phyloP scores from a whole-genome alignment of 2,329 filamentous ascomycete genomes.

The Ophiostoma triangulosporum region DNA sequence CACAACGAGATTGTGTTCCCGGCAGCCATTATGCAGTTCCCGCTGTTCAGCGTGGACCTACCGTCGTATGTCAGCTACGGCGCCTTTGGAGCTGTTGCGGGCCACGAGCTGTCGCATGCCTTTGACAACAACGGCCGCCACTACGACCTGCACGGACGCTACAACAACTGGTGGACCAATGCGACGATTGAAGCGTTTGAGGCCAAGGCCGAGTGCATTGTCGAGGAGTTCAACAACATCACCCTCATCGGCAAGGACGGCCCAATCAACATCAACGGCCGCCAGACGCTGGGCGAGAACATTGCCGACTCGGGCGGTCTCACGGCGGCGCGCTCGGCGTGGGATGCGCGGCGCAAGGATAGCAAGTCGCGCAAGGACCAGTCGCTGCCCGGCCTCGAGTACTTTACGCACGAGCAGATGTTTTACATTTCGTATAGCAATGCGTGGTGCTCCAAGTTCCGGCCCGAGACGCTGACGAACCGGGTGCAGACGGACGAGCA shows the following conservation, averaged over 20 bases:
- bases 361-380: constrained; percentile 12
- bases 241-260: constrained; percentile 42
- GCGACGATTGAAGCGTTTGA: constrained; percentile 44
- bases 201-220: constrained; percentile 48
- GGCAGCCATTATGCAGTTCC: constrained; percentile 56
- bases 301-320: constrained; percentile 59
- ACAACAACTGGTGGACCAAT: constrained; percentile 54
- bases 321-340: constrained; percentile 48
- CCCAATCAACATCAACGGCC: constrained; percentile 48
- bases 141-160: constrained; percentile 51
- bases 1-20: constrained; percentile 59
- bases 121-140: constrained; percentile 54
- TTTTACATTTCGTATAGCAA: constrained; percentile 55
- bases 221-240: constrained; percentile 52
- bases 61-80: constrained; percentile 55
- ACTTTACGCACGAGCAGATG: constrained; percentile 52
- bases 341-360: constrained; percentile 39
- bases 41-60: constrained; percentile 48
- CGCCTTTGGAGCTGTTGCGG: constrained; percentile 52
- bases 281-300: constrained; percentile 53
- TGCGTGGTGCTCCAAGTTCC: constrained; percentile 53
- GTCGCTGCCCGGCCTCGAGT: constrained; percentile 44
- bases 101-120: constrained; percentile 57
- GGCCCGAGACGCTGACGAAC: constrained; percentile 42
- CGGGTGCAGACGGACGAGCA: constrained; percentile 51